A percentile compares a stretch with the other conserved stretches of the same genome.
Evolutionary conservation across 176 grass and related monocot genomes (phyloP).

Genomic region (Aegilops bicornis): DNA sequence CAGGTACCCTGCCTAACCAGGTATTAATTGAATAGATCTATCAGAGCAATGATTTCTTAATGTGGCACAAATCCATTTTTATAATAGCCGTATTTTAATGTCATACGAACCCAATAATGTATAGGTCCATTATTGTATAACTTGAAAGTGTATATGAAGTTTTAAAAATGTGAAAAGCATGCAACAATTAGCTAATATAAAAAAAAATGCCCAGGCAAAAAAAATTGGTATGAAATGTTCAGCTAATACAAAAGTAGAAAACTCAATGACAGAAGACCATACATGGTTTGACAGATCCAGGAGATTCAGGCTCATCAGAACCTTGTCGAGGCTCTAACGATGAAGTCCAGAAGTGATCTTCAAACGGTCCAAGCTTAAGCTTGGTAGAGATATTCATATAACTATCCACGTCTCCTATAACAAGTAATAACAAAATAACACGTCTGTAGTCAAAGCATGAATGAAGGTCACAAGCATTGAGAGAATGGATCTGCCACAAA

Average conservation of each 20-base stretch:
- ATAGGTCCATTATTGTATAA: neutral
- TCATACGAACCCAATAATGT: neutral
- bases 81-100: neutral
- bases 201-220: too few species aligned
- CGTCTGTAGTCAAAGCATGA: neutral
- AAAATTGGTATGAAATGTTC: neutral
- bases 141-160: neutral
- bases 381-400: conserved; percentile 70
- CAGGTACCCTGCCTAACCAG: conserved; percentile 91
- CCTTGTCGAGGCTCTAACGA: conserved; percentile 46
- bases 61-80: neutral
- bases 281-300: conserved; percentile 64
- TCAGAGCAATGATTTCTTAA: neutral
- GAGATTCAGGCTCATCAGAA: conserved; percentile 78
- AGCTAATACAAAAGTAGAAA: neutral
- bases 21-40: conserved; percentile 37
- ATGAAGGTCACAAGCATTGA: neutral
- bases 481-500: neutral
- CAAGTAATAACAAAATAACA: conserved; percentile 33
- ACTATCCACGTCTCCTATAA: conserved; percentile 57
- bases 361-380: conserved; percentile 85
- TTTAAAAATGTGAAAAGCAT: neutral
- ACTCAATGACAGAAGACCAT: conserved; percentile 28
- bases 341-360: conserved; percentile 51
- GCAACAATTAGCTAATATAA: neutral